Base-by-base conservation (phyloP, 768 basidiomycete species). In the Melanogaster broomeanus region DNA sequence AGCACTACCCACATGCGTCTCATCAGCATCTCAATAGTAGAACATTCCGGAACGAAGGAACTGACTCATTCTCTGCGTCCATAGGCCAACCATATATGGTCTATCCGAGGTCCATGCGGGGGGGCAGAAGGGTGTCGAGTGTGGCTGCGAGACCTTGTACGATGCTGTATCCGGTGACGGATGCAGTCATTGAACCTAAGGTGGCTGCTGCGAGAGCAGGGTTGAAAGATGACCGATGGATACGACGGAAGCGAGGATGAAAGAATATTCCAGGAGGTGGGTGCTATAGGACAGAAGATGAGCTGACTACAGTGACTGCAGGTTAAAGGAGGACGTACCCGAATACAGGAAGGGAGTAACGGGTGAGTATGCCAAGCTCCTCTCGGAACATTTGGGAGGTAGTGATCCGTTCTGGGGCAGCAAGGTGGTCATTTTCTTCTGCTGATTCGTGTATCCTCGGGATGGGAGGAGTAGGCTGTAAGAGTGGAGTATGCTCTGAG, bases 181-280 rank as follows among this genome's bases (percentile, higher is more conserved):
- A 81, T 18, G 83, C 84, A 0, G 87, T 87, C 85, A 90, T 88
- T 11, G 82, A 84, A 2, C 81, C 87, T 11, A 90, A 70, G 18
- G 82, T 86, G 22, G 88, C 83, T 0, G 91, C 93, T 2, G 96
- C 96, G 0, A 98, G 81, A 19, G 93, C 90, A 1, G 83, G 0
- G 93, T 96, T 1, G 92, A 93, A 11, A 98, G 71, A 67, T 98
- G 96, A 0, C 96, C 96, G 21, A 96, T 88, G 11, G 86, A 87
- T 31, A 98, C 68, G 43, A 96, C 90, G 11, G 91, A 86, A 3
- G 85, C 85, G 34, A 96, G 76, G 41, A 92, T 80, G 30, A 98
- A 81, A 9, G 88, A 90, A 67, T 90, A 95, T 65, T 98, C 95
- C 18, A 91, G 77, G 18, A 92, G 45, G 55, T 90, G 87, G 3